These are phyloP conservation scores for Alternaria arborescens DNA, from an alignment of 2,329 filamentous ascomycete genomes.

Conservation along the genomic window DNA sequence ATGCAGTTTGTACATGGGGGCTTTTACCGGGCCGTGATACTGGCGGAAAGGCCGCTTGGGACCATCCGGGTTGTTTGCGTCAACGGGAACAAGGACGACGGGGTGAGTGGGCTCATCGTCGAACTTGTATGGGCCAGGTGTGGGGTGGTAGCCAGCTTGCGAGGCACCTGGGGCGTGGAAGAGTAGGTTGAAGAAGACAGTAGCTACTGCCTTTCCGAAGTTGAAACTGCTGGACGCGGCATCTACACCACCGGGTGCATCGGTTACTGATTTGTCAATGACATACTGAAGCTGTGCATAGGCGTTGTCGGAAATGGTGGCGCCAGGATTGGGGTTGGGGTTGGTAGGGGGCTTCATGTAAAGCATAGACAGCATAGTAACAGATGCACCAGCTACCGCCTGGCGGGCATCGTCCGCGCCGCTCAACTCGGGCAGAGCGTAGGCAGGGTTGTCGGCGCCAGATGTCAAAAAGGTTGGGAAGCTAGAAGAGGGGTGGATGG, in stretches of 20 bases:
- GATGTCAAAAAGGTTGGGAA: constrained; percentile 27
- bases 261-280: constrained; percentile 9
- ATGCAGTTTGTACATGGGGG: no score
- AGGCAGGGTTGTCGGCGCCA: constrained; percentile 8
- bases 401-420: constrained; percentile 27
- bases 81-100: constrained; percentile 28
- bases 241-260: constrained; percentile 19
- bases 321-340: constrained; percentile 1
- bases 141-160: constrained; percentile 27
- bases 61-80: constrained; percentile 33
- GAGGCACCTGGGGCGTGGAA: constrained; percentile 19
- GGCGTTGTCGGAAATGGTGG: constrained; percentile 17
- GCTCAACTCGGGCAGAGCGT: constrained; percentile 18
- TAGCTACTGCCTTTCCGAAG: constrained; percentile 31
- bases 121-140: constrained; percentile 29
- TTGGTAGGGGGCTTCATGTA: constrained; percentile 18
- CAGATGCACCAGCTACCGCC: constrained; percentile 34
- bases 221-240: constrained; percentile 26
- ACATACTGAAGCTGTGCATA: constrained; percentile 21
- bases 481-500: constrained; percentile 22
- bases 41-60: constrained; percentile 25
- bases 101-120: constrained; percentile 38
- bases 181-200: constrained; percentile 29
- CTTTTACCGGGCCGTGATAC: constrained; percentile 23
- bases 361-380: constrained; percentile 25